Evolutionary conservation across 768 basidiomycete species (phyloP), one percentile per base, ranked within the genome.

Genomic region (Pilatotrama ljubarskyi): DNA sequence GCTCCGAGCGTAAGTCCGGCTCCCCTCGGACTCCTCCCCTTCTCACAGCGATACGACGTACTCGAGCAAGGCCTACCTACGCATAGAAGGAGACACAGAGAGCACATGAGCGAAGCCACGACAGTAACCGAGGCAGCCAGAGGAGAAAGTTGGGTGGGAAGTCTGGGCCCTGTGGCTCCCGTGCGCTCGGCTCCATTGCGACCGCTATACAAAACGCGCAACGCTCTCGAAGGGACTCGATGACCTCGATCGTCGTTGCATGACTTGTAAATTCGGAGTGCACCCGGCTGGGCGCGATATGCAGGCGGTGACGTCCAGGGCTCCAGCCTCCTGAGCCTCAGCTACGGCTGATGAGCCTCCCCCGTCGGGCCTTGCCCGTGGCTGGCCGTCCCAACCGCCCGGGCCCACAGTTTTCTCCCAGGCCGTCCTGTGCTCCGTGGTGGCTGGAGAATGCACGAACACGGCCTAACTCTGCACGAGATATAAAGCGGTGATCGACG

Each of bases 241-340:
- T 18, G 49, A 51, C 20, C 26, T 35, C 35, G 20, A 37, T 9
- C 25, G 26, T n/a, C n/a, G n/a, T n/a, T n/a, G n/a, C n/a, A n/a
- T n/a, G n/a, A n/a, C n/a, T n/a, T n/a, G 29, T 32, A 32, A 32
- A 32, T 32, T 32, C 29, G 13, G 35, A 51, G 36, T 51, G 49
- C 49, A 20, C 49, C 49, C 49, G 49, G 47, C 26, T 4, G 24
- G 49, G 49, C 22, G 38, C 51, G 24, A 51, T 40, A 51, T 40
- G 51, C 13, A 51, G 37, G 14, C 10, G 38, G 51, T 51, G 51
- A 51, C 51, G 51, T 51, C 24, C 51, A 26, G 51, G 51, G 51
- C 38, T 51, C 51, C 51, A 26, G 29, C 29, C 29, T 32, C 29
- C 29, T 32, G 29, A 32, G 37, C 35, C n/a, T 26, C 51, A 17